Conservation (phyloP, 163 green algal species). For the Trebouxia gelatinosa region DNA sequence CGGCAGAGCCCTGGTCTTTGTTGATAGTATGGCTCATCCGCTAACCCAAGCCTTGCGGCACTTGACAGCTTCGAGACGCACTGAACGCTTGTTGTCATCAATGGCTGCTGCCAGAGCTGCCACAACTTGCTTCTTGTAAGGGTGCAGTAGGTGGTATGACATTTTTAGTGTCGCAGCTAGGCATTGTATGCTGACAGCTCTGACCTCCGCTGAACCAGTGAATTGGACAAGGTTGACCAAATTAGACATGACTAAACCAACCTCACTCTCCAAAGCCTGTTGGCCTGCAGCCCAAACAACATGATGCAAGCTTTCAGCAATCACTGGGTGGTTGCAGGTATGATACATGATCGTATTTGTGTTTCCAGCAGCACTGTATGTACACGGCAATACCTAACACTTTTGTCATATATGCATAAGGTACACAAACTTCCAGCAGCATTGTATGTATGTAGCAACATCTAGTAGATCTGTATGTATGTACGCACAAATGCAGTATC, state of each 20-base stretch:
- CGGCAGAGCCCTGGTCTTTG: too few relatives aligned
- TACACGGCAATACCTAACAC: too few relatives aligned
- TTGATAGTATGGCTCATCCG: too few relatives aligned
- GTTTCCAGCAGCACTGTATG: too few relatives aligned
- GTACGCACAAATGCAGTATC: background rate
- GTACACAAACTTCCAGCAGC: too few relatives aligned
- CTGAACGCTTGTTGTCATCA: slow-evolving; percentile 40
- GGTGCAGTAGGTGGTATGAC: slow-evolving; percentile 46
- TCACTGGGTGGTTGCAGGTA: too few relatives aligned
- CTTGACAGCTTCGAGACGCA: slow-evolving; percentile 36
- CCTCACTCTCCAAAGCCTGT: background rate
- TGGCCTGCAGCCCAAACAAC: too few relatives aligned
- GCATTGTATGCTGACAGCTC: slow-evolving; percentile 20
- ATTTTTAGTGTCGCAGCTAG: slow-evolving; percentile 36
- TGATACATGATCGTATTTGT: too few relatives aligned
- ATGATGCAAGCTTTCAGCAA: too few relatives aligned
- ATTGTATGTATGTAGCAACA: too few relatives aligned
- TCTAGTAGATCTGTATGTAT: background rate
- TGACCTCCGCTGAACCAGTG: background rate
- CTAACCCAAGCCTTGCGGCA: slow-evolving; percentile 34
- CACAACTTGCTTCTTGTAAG: slow-evolving; percentile 25
- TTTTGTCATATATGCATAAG: too few relatives aligned
- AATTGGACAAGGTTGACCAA: background rate
- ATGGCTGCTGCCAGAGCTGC: slow-evolving; percentile 13
- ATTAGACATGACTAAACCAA: background rate